Conservation (phyloP, 495 filamentous ascomycete genomes). For the Choiromyces venosus region DNA sequence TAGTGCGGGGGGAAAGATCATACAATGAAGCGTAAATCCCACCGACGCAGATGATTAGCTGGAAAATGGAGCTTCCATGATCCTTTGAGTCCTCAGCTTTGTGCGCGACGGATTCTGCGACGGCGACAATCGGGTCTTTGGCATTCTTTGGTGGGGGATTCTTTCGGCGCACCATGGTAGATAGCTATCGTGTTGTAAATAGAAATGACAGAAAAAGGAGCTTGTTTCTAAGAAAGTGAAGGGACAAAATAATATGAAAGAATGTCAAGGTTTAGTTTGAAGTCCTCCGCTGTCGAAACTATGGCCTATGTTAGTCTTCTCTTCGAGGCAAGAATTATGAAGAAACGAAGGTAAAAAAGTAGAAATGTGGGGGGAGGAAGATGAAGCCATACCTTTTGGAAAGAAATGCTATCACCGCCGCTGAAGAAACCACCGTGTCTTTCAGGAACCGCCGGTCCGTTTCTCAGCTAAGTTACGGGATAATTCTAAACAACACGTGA, state of each 20-base stretch:
- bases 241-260: neutral
- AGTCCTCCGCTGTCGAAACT: neutral
- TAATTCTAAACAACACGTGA: neutral
- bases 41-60: slow-evolving; percentile 78
- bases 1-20: slow-evolving; percentile 38
- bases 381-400: neutral
- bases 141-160: neutral
- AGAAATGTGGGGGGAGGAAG: neutral
- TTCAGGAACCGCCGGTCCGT: neutral
- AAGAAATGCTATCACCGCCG: neutral
- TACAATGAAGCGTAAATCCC: slow-evolving; percentile 97
- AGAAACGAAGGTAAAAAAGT: neutral
- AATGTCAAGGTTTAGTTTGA: neutral
- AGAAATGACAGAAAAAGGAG: neutral
- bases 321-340: neutral
- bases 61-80: slow-evolving; percentile 49
- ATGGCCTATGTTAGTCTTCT: neutral
- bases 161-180: slow-evolving; percentile 14
- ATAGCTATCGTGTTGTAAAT: neutral
- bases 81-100: slow-evolving; percentile 37
- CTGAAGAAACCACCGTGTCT: slow-evolving; percentile 2
- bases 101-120: slow-evolving; percentile 37
- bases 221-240: neutral
- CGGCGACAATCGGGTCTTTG: slow-evolving; percentile 35
- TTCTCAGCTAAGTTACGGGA: neutral